Base-by-base conservation (phyloP, 2,329 filamentous ascomycete genomes). In the Biscogniauxia marginata region DNA sequence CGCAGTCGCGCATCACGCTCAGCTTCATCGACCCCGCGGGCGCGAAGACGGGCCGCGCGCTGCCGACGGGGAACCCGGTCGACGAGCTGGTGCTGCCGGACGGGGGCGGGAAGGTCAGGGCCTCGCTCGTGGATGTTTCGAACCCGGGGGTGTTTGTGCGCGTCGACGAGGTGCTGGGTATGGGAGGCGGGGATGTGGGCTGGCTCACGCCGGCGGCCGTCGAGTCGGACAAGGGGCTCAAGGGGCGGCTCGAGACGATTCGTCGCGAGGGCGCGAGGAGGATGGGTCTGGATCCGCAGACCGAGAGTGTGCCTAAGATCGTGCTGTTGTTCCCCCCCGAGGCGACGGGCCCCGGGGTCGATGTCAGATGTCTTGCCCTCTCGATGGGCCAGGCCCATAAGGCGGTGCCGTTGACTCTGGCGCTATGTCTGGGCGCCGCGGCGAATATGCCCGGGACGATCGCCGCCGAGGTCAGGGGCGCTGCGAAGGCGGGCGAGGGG, bases 331-430 rank as follows among this genome's bases (percentile, higher is more conserved):
- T 76, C 16, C 63, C 71, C 0, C 68, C 65, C 8, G 22, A 21
- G 7, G n/a, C 4, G n/a, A 11, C 19, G 7, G 64, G 65, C 11
- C 25, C 54, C 7, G 52, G 39, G 13, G 63, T 74, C 1, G 74
- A 78, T 61, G 70, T 83, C 24, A 71, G 72, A 25, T 80, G 77
- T 50, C 69, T 78, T 2, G 79, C 79, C 4, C 51, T 82, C 68
- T 73, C 77, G 61, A 66, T 82, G 73, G 64, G 78, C 3, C 75
- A 78, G 59, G 71, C 75, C 4, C 76, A 79, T 59, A 77, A 74
- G 63, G 75, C 75, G 1, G 69, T 74, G 7, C 76, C 75, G 3
- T 63, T 77, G 49, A 77, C 75, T 3, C 62, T 77, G 22, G 73
- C 73, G 13, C 60, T 78, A 19, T 74, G 73, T 46, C 65, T 77